phyloP scores from a whole-genome alignment of 345 rosid genomes.

The Brassica incana region DNA sequence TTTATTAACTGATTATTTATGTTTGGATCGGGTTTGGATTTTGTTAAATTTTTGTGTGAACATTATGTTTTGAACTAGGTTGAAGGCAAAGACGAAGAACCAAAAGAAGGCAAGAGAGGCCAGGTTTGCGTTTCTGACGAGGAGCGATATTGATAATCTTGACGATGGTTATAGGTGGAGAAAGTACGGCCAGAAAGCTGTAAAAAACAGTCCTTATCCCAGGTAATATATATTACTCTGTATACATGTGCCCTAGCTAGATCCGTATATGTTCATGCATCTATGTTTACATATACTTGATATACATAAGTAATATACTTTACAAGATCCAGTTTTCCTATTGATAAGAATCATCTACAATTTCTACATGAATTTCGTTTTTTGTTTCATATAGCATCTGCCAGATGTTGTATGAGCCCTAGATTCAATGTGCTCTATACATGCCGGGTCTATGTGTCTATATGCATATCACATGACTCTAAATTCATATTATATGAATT shows the following conservation, averaged over 20 bases:
- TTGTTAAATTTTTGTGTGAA: not conserved
- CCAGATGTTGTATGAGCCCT: constrained; percentile 22
- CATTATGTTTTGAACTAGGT: constrained; percentile 42
- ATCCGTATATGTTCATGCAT: constrained; percentile 8
- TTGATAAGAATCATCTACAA: constrained; percentile 21
- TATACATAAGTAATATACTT: constrained; percentile 13
- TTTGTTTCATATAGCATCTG: not conserved
- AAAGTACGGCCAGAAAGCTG: constrained; percentile 98
- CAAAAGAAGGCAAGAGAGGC: constrained; percentile 79
- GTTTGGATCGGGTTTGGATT: not conserved
- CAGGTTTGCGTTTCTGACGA: constrained; percentile 93
- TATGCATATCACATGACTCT: constrained; percentile 30
- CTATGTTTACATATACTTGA: constrained; percentile 3
- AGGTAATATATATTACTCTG: constrained; percentile 51
- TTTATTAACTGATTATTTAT: not conserved
- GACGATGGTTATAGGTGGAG: constrained; percentile 99
- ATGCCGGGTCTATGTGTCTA: constrained; percentile 20
- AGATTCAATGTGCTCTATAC: constrained; percentile 23
- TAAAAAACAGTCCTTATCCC: constrained; percentile 94
- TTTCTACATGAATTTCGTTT: not conserved
- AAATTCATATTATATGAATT: constrained; percentile 1
- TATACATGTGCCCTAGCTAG: constrained; percentile 18
- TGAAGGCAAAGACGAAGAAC: constrained; percentile 86
- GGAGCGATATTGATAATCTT: constrained; percentile 88
- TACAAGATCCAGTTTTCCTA: not conserved